Evolutionary conservation across 2,329 filamentous ascomycete species (phyloP), one percentile per base, ranked within the genome.

Genomic region (Fusarium hostae): DNA sequence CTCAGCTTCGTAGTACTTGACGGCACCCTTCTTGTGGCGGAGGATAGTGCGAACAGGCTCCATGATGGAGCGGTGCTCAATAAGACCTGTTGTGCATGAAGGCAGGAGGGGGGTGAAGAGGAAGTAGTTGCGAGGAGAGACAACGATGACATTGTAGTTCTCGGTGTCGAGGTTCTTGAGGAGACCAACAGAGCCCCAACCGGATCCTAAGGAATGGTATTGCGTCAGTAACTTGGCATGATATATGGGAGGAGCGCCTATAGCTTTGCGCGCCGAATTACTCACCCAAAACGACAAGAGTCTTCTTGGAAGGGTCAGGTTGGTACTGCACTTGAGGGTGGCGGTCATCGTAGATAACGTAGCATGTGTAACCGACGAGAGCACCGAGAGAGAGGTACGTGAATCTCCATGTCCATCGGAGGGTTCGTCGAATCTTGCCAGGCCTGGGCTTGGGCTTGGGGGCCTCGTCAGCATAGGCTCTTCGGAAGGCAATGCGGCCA

Each of bases 41-140:
- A 97, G 89, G 82, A 99, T 97, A 81, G 96, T 94, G 80, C 96
- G 94, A 78, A 99, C 92, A 63, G 96, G 96, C 86, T 99, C 96
- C 96, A 99, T 99, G 84, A 99, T 99, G 80, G 95, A 98, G 81
- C 96, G 94, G 86, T 98, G 96, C 88, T 99, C 96, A 82, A 99
- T 96, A 77, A 94, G 92, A 78, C 96, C 96, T 74, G 95, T 98
- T 57, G 96, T 98, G 85, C 96, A 99, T 80, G 95, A 98, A 73
- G 96, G 96, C 69, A 99, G 90, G 66, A 99, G 90, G 67, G 96
- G 96, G 34, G 96, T 99, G 88, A 99, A 99, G 76, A 99, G 92
- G 91, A 99, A 99, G 89, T 97, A 99, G 86, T 99, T 99, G 81
- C 96, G 94, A 59, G 96, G 96, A 54, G 96, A 98, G 82, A 99